Evolutionary conservation across 1,284 basidiomycete genomes (phyloP).

Genomic region (Abortiporus biennis): DNA sequence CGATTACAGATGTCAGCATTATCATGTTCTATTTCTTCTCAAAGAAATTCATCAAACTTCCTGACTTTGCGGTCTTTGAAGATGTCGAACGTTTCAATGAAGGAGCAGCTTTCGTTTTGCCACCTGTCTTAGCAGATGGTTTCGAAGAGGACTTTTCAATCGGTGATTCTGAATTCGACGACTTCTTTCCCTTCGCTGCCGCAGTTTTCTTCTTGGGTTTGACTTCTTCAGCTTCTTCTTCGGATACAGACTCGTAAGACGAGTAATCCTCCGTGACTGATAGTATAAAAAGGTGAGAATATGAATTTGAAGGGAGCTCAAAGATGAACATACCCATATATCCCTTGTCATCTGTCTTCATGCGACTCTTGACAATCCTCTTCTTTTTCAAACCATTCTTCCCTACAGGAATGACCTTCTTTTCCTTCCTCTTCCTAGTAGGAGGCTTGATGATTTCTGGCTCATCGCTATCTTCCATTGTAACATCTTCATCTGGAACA

Average conservation of each 20-base stretch:
- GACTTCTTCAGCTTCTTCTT: conserved; percentile 35
- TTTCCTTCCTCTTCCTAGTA: conserved; percentile 47
- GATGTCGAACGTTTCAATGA: conserved; percentile 5
- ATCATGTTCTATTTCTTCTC: conserved; percentile 15
- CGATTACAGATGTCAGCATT: no score
- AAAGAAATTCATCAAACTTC: conserved; percentile 27
- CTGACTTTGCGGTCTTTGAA: conserved; percentile 17
- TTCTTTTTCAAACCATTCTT: conserved; percentile 69
- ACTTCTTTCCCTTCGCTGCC: conserved; percentile 22
- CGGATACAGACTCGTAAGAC: conserved; percentile 71
- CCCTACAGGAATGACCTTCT: conserved; percentile 60
- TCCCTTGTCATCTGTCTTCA: conserved; percentile 54
- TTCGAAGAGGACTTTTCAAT: conserved; percentile 12
- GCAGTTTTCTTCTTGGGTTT: conserved; percentile 23
- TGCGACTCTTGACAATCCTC: conserved; percentile 53
- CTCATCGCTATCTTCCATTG: conserved; percentile 28
- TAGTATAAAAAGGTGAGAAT: not conserved
- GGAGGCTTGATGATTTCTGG: conserved; percentile 28
- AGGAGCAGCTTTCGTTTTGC: conserved; percentile 2
- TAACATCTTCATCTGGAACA: conserved; percentile 18
- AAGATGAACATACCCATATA: conserved; percentile 68
- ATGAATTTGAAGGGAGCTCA: not conserved
- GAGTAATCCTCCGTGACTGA: conserved; percentile 76
- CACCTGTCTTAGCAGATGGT: not conserved
- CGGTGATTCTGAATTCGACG: conserved; percentile 24